Base-by-base conservation (phyloP, 208 protist genomes). In the Endotrypanum monterogeii region DNA sequence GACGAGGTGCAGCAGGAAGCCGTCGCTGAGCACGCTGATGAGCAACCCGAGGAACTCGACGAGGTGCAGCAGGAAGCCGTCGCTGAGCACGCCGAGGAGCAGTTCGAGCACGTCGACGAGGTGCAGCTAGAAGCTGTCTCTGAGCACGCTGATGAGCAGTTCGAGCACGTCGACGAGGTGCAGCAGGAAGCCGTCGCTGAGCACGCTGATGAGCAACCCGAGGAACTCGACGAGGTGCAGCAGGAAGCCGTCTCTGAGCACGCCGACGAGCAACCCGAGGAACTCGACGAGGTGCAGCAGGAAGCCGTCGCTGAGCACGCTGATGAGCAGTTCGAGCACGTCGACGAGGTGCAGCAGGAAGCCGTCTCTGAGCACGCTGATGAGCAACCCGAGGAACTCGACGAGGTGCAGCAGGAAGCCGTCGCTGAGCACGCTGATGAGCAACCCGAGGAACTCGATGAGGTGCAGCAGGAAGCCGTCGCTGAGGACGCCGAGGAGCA, bases 101-200 rank as follows among this genome's bases (percentile, higher is more conserved):
- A 61, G 37, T 54, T 14, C 41, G 14, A 71, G n/a, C n/a, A n/a
- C n/a, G 25, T 35, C 28, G 57, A 46, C n/a, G n/a, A n/a, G n/a
- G n/a, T n/a, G 41, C 41, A 46, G 9, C 41, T 12, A 9, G 41
- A 46, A 9, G 41, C 3, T 46, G 41, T 9, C 9, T 3, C 9
- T 3, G 41, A 46, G 7, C 3, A 12, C 41, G 41, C 41, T 3
- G 3, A 46, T 9, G 41, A 46, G 9, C 41, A 46, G 41, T 46
- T 9, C 41, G 41, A 46, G 35, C n/a, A n/a, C n/a, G 60, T 57
- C 20, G 60, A 79, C n/a, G n/a, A n/a, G n/a, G n/a, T n/a, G 67
- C 65, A 66, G n/a, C 30, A 74, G 41, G 70, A 74, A 7, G 61
- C 44, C n/a, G 23, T 46, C 23, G n/a, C 18, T 32, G 28, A 41